Percentiles rank a stretch among this genome's conserved stretches.
These are phyloP conservation scores for Hypoxylon cercidicola DNA, from an alignment of 495 filamentous ascomycete species.

Conservation along the genomic window DNA sequence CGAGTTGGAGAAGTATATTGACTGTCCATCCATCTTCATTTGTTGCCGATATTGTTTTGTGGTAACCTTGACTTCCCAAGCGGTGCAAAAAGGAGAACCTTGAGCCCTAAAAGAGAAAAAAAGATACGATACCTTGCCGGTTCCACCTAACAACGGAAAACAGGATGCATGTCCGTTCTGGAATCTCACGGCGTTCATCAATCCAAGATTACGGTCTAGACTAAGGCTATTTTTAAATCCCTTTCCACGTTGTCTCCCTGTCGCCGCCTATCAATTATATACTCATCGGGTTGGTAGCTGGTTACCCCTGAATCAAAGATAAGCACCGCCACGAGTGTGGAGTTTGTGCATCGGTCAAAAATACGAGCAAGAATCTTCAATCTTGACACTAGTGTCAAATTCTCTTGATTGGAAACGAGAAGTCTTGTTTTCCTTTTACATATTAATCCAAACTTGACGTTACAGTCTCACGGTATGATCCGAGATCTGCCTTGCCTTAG, in stretches of 20 bases:
- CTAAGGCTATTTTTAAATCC: constrained; percentile 39
- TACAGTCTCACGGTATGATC: constrained; percentile 34
- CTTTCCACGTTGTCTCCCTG: constrained; percentile 42
- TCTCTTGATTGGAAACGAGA: neutral
- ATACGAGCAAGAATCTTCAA: constrained; percentile 25
- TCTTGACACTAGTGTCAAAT: neutral
- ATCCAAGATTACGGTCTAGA: constrained; percentile 34
- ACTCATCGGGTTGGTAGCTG: constrained; percentile 24
- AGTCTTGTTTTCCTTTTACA: neutral
- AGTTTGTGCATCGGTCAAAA: constrained; percentile 20
- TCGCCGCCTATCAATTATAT: constrained; percentile 36
- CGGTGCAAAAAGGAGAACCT: constrained; percentile 11
- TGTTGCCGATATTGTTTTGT: constrained; percentile 15
- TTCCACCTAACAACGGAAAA: constrained; percentile 26
- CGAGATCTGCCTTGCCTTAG: constrained; percentile 18
- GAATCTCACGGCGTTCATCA: constrained; percentile 21
- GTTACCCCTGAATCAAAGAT: constrained; percentile 37
- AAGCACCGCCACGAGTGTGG: constrained; percentile 41
- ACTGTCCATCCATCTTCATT: constrained; percentile 14
- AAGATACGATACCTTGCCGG: neutral
- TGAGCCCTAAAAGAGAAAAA: neutral
- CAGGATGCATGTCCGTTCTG: constrained; percentile 23
- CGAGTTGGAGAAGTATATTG: constrained; percentile 8
- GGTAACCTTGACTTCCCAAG: constrained; percentile 7
- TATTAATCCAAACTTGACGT: neutral